These are phyloP conservation scores for Metschnikowia continentalis DNA, from an alignment of 805 yeast genomes.

Conservation along the genomic window DNA sequence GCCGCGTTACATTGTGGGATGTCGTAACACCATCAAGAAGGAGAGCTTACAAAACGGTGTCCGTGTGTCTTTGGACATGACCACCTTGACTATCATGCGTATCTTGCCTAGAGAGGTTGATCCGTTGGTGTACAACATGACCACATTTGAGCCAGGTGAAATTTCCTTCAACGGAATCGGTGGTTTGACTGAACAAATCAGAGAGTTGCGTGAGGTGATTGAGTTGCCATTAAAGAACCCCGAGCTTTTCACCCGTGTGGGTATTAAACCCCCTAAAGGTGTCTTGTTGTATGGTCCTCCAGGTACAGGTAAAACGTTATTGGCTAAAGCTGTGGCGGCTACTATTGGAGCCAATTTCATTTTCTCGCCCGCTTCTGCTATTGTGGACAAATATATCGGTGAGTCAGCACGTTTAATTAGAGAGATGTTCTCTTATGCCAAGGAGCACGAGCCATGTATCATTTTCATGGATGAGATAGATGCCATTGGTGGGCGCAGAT, in stretches of 20 bases:
- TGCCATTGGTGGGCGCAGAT: conserved; percentile 98
- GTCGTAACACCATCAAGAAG: conserved; percentile 87
- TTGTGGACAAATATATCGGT: conserved; percentile 96
- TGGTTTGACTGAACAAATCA: conserved; percentile 91
- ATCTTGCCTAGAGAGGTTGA: conserved; percentile 96
- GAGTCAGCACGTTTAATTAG: conserved; percentile 94
- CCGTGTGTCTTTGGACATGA: conserved; percentile 95
- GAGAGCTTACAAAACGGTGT: conserved; percentile 86
- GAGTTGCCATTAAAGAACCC: conserved; percentile 97
- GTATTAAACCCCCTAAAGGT: conserved; percentile 98
- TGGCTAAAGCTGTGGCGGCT: conserved; percentile 98
- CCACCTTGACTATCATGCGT: conserved; percentile 96
- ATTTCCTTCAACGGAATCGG: conserved; percentile 93
- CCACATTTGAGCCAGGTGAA: conserved; percentile 96
- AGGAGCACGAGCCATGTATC: conserved; percentile 96
- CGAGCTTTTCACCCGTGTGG: conserved; percentile 90
- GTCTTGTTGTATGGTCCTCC: conserved; percentile 97
- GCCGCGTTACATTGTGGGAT: conserved; percentile 96
- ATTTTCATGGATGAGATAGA: conserved; percentile 98
- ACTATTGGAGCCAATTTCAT: conserved; percentile 97
- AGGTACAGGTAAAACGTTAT: conserved; percentile 94
- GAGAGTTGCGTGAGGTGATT: conserved; percentile 95
- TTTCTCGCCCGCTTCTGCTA: conserved; percentile 97
- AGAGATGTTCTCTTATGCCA: conserved; percentile 97
- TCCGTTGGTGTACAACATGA: conserved; percentile 97